Conservation (phyloP, 257 asterid species). For the Nyctanthes arbortristis region DNA sequence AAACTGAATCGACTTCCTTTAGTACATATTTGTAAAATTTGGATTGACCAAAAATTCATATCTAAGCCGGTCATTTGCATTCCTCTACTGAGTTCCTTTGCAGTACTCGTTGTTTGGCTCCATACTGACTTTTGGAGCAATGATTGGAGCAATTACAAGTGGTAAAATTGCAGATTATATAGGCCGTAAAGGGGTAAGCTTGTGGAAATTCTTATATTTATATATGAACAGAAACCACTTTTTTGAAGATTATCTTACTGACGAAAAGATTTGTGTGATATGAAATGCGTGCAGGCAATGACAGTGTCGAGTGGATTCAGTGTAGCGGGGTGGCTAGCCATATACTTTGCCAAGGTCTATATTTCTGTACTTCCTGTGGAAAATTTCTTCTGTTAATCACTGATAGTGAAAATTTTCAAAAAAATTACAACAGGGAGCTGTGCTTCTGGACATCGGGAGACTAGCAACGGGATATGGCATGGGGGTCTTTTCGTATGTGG, state of each 20-base stretch:
- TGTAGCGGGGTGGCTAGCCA: conserved; percentile 82
- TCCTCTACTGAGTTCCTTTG: conserved; percentile 20
- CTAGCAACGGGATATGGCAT: conserved; percentile 91
- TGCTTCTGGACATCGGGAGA: conserved; percentile 78
- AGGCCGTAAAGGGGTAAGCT: conserved; percentile 91
- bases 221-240: neutral
- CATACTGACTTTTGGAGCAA: conserved; percentile 85
- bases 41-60: conserved; percentile 1
- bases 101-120: conserved; percentile 97
- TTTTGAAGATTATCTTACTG: neutral
- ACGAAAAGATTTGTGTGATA: conserved; percentile 10
- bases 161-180: conserved; percentile 79
- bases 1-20: no score
- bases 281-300: conserved; percentile 75
- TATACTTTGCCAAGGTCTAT: conserved; percentile 78
- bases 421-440: conserved; percentile 41
- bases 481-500: conserved; percentile 95
- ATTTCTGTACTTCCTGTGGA: neutral
- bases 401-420: conserved; percentile 17
- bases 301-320: conserved; percentile 69
- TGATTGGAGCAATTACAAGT: conserved; percentile 93
- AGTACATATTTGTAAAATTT: no score
- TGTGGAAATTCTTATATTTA: neutral
- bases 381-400: neutral
- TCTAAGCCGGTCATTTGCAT: neutral